These are phyloP conservation scores for Penicillium sp. DNA, from an alignment of 2,329 filamentous ascomycete species.

Conservation along the genomic window DNA sequence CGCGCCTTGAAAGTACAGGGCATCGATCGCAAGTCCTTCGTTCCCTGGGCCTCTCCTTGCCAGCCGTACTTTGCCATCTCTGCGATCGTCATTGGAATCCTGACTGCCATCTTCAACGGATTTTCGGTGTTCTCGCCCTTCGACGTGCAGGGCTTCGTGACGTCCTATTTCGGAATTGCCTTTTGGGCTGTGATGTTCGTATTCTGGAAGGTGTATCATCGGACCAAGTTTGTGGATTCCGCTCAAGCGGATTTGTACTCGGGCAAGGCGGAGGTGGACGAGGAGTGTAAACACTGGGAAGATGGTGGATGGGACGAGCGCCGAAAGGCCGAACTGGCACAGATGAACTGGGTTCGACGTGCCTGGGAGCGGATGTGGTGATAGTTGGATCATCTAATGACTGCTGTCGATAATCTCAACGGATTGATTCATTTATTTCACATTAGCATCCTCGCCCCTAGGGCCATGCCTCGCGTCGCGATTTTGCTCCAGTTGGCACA, in stretches of 20 bases:
- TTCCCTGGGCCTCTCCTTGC: slow-evolving; percentile 69
- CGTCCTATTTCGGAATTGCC: slow-evolving; percentile 51
- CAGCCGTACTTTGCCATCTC: slow-evolving; percentile 73
- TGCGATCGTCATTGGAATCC: slow-evolving; percentile 54
- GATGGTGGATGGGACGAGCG: slow-evolving; percentile 34
- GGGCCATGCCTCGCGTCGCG: neutral
- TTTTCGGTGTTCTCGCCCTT: slow-evolving; percentile 49
- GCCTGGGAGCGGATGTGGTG: slow-evolving; percentile 38
- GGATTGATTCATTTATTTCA: neutral
- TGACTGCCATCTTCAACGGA: slow-evolving; percentile 68
- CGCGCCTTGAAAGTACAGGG: slow-evolving; percentile 69
- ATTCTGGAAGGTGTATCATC: slow-evolving; percentile 38
- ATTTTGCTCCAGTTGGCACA: neutral
- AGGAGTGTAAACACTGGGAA: slow-evolving; percentile 39
- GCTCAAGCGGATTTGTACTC: slow-evolving; percentile 34
- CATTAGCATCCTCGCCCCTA: too few species aligned
- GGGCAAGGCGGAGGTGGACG: slow-evolving; percentile 39
- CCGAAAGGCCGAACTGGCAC: slow-evolving; percentile 30
- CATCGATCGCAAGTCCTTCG: slow-evolving; percentile 59
- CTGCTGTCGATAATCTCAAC: neutral
- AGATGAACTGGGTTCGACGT: slow-evolving; percentile 32
- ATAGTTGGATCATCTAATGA: neutral
- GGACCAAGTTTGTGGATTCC: slow-evolving; percentile 32
- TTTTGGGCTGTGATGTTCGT: slow-evolving; percentile 48
- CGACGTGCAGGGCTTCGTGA: slow-evolving; percentile 52